phyloP scores from a whole-genome alignment of 1,139 yeast species.

The Magnusiomyces starmeri region DNA sequence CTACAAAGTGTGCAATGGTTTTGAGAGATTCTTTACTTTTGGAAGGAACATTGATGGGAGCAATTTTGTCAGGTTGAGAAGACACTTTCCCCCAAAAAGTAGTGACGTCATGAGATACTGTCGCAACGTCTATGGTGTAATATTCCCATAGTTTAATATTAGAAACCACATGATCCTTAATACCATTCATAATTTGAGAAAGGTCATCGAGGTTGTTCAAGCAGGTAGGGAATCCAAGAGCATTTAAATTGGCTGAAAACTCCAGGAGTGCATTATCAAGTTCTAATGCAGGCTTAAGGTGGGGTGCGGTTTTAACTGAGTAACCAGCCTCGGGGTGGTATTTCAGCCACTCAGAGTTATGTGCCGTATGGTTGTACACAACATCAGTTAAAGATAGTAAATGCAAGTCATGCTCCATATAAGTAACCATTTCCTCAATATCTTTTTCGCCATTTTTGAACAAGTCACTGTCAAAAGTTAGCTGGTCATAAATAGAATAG shows the following conservation, averaged over 20 bases:
- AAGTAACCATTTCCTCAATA: slow-evolving; percentile 41
- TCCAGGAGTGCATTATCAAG: slow-evolving; percentile 62
- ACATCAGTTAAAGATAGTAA: slow-evolving; percentile 81
- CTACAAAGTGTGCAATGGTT: slow-evolving; percentile 47
- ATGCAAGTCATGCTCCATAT: slow-evolving; percentile 49
- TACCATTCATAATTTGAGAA: slow-evolving; percentile 52
- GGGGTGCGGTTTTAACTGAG: slow-evolving; percentile 81
- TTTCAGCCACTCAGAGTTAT: slow-evolving; percentile 77
- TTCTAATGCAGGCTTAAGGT: slow-evolving; percentile 74
- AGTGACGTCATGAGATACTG: slow-evolving; percentile 29
- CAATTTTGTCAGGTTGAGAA: slow-evolving; percentile 14
- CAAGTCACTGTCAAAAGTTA: slow-evolving; percentile 58
- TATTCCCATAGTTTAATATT: slow-evolving; percentile 77
- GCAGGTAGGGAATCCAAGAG: slow-evolving; percentile 53
- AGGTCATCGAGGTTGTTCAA: slow-evolving; percentile 50
- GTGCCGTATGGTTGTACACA: slow-evolving; percentile 91
- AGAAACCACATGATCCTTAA: slow-evolving; percentile 59
- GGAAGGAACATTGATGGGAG: slow-evolving; percentile 39
- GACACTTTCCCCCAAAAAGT: slow-evolving; percentile 9
- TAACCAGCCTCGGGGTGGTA: slow-evolving; percentile 90
- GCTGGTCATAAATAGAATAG: slow-evolving; percentile 82
- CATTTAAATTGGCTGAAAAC: slow-evolving; percentile 49
- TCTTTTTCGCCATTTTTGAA: slow-evolving; percentile 47
- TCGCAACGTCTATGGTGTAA: slow-evolving; percentile 55
- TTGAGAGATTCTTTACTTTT: slow-evolving; percentile 36